Evolutionary conservation across 768 basidiomycete species (phyloP).

Genomic region (Boletus tylopilopsis): DNA sequence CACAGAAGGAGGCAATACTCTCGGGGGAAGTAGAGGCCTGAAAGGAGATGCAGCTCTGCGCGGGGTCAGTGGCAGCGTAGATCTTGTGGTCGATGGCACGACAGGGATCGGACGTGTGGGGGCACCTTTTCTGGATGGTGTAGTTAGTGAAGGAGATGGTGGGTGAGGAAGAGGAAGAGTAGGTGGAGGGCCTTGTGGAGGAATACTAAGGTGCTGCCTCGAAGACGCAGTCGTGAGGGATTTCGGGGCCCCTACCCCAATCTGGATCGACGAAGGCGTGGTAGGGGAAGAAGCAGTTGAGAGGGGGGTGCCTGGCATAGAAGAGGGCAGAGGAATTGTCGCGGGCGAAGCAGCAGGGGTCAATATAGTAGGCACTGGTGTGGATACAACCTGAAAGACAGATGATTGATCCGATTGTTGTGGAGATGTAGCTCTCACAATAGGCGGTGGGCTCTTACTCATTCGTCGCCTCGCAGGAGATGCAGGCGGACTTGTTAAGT

Average conservation of each 20-base stretch:
- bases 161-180: conserved; percentile 29
- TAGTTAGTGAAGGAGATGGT: conserved; percentile 16
- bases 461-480: conserved; percentile 17
- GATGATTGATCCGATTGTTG: conserved; percentile 9
- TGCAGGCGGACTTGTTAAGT: conserved; percentile 16
- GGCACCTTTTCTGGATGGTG: conserved; percentile 8
- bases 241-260: conserved; percentile 5
- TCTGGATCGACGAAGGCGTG: background rate
- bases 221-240: conserved; percentile 12
- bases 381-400: conserved; percentile 2
- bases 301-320: conserved; percentile 19
- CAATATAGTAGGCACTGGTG: conserved; percentile 2
- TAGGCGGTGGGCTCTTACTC: conserved; percentile 28
- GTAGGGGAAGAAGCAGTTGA: conserved; percentile 12
- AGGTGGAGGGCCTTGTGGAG: conserved; percentile 30
- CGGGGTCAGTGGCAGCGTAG: conserved; percentile 15
- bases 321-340: conserved; percentile 14
- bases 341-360: conserved; percentile 4
- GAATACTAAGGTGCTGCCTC: conserved; percentile 27
- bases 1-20: background rate
- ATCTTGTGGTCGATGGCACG: conserved; percentile 3
- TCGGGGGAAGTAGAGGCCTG: conserved; percentile 20
- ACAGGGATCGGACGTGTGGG: conserved; percentile 17
- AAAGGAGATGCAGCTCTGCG: conserved; percentile 19
- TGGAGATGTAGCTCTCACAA: conserved; percentile 4